These are phyloP conservation scores for Naumovozyma castellii DNA, from an alignment of 805 yeast species.

Conservation along the genomic window DNA sequence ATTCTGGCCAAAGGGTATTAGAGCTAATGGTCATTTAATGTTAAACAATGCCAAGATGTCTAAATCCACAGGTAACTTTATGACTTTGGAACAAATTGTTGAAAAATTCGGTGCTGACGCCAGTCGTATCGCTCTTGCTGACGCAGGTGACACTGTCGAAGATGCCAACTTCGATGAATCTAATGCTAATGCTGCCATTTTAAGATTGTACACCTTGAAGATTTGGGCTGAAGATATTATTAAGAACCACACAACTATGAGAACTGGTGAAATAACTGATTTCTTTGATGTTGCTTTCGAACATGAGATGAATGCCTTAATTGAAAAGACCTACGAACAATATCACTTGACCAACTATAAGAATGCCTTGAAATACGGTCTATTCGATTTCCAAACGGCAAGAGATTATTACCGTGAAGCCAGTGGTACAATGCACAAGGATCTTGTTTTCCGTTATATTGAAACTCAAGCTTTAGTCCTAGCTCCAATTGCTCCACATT, in stretches of 20 bases:
- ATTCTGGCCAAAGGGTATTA: conserved; percentile 89
- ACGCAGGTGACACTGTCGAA: conserved; percentile 95
- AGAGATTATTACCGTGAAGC: conserved; percentile 94
- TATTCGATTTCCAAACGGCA: conserved; percentile 89
- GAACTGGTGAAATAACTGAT: conserved; percentile 43
- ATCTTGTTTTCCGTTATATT: conserved; percentile 70
- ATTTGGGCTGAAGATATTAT: conserved; percentile 89
- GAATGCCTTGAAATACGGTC: conserved; percentile 79
- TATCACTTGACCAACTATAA: conserved; percentile 72
- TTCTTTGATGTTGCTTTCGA: conserved; percentile 88
- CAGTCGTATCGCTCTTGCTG: conserved; percentile 92
- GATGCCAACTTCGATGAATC: conserved; percentile 97
- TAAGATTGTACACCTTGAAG: conserved; percentile 82
- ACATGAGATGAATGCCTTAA: conserved; percentile 80
- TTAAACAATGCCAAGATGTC: conserved; percentile 97
- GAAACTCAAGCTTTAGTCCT: conserved; percentile 77
- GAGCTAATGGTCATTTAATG: conserved; percentile 92
- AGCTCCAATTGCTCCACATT: conserved; percentile 93
- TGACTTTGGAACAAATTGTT: conserved; percentile 77
- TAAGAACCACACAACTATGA: conserved; percentile 40
- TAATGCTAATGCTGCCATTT: conserved; percentile 93
- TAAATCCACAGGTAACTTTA: conserved; percentile 93
- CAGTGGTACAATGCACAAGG: conserved; percentile 64
- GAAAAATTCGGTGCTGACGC: conserved; percentile 96
- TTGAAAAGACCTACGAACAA: conserved; percentile 62